A percentile compares a stretch with the other conserved stretches of the same genome.
Evolutionary conservation across 768 basidiomycete genomes (phyloP).

Genomic region (Russula foetens): DNA sequence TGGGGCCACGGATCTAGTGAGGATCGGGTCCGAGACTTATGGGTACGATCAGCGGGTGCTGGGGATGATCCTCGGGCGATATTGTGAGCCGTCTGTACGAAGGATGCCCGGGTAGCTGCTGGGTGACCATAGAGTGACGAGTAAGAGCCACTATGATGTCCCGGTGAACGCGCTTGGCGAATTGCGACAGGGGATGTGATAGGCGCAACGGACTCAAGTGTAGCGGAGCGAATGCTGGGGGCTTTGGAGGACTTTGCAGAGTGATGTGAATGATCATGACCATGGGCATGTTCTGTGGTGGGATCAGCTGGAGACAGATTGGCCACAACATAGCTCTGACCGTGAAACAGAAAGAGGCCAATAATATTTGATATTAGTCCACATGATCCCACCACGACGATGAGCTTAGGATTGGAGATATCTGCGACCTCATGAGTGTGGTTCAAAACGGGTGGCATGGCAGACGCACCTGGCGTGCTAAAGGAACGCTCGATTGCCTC

Average conservation of each 20-base stretch:
- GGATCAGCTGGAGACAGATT: not conserved
- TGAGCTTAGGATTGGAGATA: conserved; percentile 78
- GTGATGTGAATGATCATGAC: conserved; percentile 21
- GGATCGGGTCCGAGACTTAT: conserved; percentile 23
- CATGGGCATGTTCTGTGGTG: conserved; percentile 23
- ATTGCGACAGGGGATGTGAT: conserved; percentile 22
- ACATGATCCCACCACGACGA: conserved; percentile 84
- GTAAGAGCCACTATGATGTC: conserved; percentile 35
- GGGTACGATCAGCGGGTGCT: conserved; percentile 17
- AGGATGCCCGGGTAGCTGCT: conserved; percentile 59
- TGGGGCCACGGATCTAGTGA: conserved; percentile 15
- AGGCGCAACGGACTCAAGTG: not conserved
- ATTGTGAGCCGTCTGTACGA: conserved; percentile 80
- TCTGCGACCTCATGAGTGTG: conserved; percentile 38
- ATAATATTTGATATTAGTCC: conserved; percentile 90
- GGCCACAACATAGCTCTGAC: conserved; percentile 34
- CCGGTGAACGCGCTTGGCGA: conserved; percentile 25
- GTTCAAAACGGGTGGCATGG: not conserved
- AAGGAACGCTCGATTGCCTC: conserved; percentile 92
- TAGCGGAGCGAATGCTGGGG: conserved; percentile 1
- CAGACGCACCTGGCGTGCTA: conserved; percentile 57
- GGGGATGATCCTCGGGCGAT: conserved; percentile 53
- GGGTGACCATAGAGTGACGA: conserved; percentile 70
- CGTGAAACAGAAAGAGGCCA: conserved; percentile 92
- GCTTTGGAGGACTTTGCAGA: conserved; percentile 13